These are phyloP conservation scores for Platanthera zijinensis DNA, from an alignment of 106 monocot genomes.

Conservation along the genomic window DNA sequence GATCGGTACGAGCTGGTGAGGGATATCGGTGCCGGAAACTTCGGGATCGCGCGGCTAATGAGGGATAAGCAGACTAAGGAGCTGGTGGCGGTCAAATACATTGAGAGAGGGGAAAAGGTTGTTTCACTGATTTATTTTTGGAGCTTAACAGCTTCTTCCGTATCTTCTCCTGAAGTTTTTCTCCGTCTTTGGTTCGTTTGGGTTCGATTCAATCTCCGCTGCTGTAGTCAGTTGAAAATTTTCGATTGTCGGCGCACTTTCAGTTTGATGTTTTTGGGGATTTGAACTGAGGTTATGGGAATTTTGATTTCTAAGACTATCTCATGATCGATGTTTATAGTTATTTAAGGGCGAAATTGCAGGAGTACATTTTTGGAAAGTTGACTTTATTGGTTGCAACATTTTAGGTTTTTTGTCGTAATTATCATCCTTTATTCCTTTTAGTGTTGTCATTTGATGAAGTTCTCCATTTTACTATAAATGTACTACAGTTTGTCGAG, in stretches of 20 bases:
- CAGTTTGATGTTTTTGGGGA: not conserved
- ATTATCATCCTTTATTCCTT: not conserved
- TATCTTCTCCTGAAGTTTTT: not conserved
- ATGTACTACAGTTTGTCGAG: not conserved
- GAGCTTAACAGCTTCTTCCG: not conserved
- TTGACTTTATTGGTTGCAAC: not conserved
- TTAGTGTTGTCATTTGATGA: not conserved
- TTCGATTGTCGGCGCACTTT: not conserved
- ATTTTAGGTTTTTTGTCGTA: not conserved
- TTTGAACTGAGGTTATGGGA: not conserved
- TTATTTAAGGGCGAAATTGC: not conserved
- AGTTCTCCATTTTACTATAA: not conserved
- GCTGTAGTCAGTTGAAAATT: not conserved
- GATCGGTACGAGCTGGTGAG: constrained; percentile 85
- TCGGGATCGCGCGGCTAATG: constrained; percentile 81
- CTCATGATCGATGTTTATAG: not conserved
- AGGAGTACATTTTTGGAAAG: not conserved
- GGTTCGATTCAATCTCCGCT: not conserved
- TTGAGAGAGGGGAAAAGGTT: constrained; percentile 88
- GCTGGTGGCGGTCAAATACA: constrained; percentile 90
- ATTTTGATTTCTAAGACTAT: not conserved
- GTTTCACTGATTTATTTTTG: not conserved
- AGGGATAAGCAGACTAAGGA: constrained; percentile 69
- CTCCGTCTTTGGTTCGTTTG: not conserved
- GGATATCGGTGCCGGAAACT: constrained; percentile 88